A percentile compares a stretch with the other conserved stretches of the same genome.
Conservation (phyloP, 768 basidiomycete species). For the Hirschioporus abietinus region DNA sequence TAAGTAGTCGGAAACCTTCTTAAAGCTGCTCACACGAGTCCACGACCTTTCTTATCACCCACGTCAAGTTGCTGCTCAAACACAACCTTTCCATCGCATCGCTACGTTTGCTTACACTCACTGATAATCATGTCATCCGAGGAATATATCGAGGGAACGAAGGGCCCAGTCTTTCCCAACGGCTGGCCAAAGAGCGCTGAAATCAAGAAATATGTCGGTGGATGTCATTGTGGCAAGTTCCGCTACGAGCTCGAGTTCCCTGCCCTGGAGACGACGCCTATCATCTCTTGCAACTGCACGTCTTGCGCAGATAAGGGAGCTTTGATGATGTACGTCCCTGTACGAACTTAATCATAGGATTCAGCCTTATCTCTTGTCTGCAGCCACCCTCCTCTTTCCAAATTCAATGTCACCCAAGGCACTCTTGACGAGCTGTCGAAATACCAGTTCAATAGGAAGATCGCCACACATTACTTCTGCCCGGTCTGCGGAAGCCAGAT, state of each 20-base stretch:
- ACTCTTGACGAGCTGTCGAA: background rate
- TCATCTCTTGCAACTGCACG: background rate
- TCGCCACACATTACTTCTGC: background rate
- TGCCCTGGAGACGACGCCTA: background rate
- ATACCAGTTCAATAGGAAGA: constrained; percentile 2
- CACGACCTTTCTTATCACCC: too few species aligned
- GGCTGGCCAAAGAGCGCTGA: background rate
- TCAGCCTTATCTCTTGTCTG: background rate
- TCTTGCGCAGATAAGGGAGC: background rate
- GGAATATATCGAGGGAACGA: background rate
- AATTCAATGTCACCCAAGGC: background rate
- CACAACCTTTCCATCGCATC: background rate
- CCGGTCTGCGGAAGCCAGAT: background rate
- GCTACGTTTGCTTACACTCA: too few species aligned
- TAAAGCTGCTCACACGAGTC: too few species aligned
- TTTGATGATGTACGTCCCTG: background rate
- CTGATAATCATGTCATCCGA: background rate
- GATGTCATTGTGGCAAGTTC: constrained; percentile 1
- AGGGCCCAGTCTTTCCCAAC: background rate
- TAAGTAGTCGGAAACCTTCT: too few species aligned
- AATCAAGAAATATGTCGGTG: constrained; percentile 1
- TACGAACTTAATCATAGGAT: background rate
- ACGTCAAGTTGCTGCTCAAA: too few species aligned
- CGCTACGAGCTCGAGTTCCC: background rate
- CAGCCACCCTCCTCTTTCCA: background rate